These are phyloP conservation scores for Elsinoe ampelina DNA, from an alignment of 2,329 filamentous ascomycete genomes.

Conservation along the genomic window DNA sequence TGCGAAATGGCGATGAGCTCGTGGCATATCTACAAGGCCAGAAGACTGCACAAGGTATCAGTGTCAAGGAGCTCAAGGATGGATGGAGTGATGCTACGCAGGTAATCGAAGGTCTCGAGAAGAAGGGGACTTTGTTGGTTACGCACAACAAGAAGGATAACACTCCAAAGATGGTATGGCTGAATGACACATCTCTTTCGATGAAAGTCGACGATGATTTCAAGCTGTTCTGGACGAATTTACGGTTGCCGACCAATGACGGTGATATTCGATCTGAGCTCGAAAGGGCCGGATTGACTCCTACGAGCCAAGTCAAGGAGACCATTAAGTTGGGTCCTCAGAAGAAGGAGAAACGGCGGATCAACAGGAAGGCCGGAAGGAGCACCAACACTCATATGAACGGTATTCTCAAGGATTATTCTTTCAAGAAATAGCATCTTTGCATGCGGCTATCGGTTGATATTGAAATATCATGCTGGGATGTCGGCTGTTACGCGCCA, in stretches of 20 bases:
- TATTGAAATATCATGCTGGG: background rate
- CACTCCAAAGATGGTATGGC: constrained; percentile 76
- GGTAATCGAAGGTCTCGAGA: constrained; percentile 68
- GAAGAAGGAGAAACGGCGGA: constrained; percentile 65
- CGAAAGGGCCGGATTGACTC: constrained; percentile 68
- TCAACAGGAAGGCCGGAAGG: constrained; percentile 64
- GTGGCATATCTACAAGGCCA: constrained; percentile 73
- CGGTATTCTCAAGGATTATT: constrained; percentile 68
- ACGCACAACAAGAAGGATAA: constrained; percentile 89
- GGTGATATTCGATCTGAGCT: constrained; percentile 72
- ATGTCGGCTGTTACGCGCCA: too few relatives aligned
- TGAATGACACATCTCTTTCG: constrained; percentile 56
- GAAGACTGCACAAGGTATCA: constrained; percentile 68
- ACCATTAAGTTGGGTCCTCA: constrained; percentile 41
- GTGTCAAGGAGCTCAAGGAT: constrained; percentile 86
- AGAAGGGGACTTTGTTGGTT: constrained; percentile 69
- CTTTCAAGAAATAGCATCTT: constrained; percentile 19
- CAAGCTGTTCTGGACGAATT: constrained; percentile 70
- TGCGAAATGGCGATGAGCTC: constrained; percentile 67
- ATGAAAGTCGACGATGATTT: constrained; percentile 76
- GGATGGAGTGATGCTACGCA: constrained; percentile 83
- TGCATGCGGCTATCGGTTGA: background rate
- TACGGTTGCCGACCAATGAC: constrained; percentile 59
- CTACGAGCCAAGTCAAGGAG: constrained; percentile 70
- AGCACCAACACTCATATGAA: constrained; percentile 83